A percentile compares a stretch with the other conserved stretches of the same genome.
Conservation (phyloP, 129 eudicot genomes). For the Apium graveolens region DNA sequence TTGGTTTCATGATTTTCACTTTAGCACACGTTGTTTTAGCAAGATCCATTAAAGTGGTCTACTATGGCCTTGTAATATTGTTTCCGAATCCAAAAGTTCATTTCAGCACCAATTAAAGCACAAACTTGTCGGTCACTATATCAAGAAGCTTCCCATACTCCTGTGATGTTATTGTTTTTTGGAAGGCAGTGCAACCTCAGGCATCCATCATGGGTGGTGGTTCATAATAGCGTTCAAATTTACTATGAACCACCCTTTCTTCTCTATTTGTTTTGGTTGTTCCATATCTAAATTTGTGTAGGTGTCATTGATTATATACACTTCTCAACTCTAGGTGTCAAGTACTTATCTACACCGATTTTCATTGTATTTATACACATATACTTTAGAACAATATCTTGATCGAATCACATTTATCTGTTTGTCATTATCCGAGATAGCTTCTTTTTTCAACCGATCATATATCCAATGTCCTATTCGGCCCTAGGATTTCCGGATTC, state of each 20-base stretch:
- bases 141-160: slow-evolving; percentile 1
- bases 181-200: not conserved
- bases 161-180: not conserved
- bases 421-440: not conserved
- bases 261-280: not conserved
- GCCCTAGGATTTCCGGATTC: not conserved
- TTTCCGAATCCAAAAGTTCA: not conserved
- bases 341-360: not conserved
- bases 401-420: not conserved
- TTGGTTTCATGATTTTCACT: not conserved
- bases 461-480: not conserved
- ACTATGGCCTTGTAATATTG: not conserved
- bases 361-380: not conserved
- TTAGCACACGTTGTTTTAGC: not conserved
- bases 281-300: not conserved
- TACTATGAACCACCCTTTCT: not conserved
- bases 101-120: not conserved
- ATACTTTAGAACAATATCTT: not conserved
- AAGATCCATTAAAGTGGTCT: not conserved
- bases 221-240: not conserved
- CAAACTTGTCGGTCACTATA: not conserved
- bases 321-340: not conserved
- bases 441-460: not conserved
- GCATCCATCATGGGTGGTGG: slow-evolving; percentile 3
- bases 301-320: not conserved